Evolutionary conservation across 306 rosid species (phyloP).

Genomic region (Hippophae gyantsensis): DNA sequence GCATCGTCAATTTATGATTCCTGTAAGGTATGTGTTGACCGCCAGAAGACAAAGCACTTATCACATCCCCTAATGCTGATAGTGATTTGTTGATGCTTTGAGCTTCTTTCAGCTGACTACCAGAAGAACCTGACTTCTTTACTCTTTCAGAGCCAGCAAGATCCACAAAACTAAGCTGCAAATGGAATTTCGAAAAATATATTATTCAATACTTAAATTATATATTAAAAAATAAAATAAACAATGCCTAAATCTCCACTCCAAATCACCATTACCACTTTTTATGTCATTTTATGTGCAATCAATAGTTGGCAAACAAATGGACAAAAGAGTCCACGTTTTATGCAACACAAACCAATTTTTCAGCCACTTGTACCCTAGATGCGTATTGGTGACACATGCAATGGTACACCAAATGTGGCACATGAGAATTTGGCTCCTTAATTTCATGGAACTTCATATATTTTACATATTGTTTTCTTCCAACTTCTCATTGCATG

Average conservation of each 20-base stretch:
- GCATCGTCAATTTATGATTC: constrained; percentile 90
- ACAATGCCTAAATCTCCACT: too few species aligned
- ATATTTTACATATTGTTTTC: not conserved
- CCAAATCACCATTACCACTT: too few species aligned
- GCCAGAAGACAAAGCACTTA: constrained; percentile 73
- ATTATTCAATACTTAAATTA: not conserved
- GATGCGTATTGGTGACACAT: too few species aligned
- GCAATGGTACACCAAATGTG: too few species aligned
- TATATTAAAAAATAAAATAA: too few species aligned
- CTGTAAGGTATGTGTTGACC: constrained; percentile 91
- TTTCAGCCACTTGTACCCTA: too few species aligned
- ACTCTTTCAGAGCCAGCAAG: constrained; percentile 96
- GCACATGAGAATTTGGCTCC: too few species aligned
- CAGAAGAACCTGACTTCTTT: constrained; percentile 86
- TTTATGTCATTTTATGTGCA: not conserved
- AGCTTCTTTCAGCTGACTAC: constrained; percentile 89
- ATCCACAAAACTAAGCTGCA: constrained; percentile 92
- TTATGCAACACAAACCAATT: too few species aligned
- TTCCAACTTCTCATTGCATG: not conserved
- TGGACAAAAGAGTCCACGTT: too few species aligned
- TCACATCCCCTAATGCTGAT: constrained; percentile 93
- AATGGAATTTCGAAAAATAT: constrained; percentile 2
- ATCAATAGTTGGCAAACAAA: too few species aligned
- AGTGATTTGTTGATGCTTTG: constrained; percentile 96
- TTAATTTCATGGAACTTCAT: not conserved